Evolutionary conservation across 768 basidiomycete genomes (phyloP).

Genomic region (Russula vinacea): DNA sequence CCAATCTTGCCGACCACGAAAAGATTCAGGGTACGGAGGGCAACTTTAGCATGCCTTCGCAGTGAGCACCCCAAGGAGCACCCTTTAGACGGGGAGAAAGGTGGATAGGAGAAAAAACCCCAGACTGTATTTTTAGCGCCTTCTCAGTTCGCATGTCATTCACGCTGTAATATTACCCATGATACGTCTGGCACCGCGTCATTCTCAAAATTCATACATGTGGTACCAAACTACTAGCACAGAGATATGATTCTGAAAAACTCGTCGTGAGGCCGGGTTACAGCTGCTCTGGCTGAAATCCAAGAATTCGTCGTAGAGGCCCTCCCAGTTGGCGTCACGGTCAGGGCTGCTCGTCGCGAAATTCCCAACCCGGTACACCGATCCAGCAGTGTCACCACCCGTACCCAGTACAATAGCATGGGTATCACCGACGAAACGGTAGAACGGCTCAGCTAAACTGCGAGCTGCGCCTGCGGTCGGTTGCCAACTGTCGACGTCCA

Average conservation of each 20-base stretch:
- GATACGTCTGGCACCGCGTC: neutral
- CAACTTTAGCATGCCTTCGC: slow-evolving; percentile 48
- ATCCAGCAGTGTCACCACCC: neutral
- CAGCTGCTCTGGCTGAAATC: too few relatives aligned
- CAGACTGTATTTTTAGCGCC: slow-evolving; percentile 16
- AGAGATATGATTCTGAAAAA: neutral
- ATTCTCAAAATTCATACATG: neutral
- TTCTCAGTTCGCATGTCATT: neutral
- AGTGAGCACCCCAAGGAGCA: slow-evolving; percentile 31
- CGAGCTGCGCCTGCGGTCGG: too few relatives aligned
- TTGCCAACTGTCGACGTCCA: too few relatives aligned
- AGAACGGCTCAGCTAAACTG: too few relatives aligned
- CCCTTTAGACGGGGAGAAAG: too few relatives aligned
- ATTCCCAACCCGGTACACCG: neutral
- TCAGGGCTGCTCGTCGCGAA: neutral
- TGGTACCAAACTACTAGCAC: neutral
- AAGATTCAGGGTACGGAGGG: slow-evolving; percentile 81
- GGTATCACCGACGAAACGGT: neutral
- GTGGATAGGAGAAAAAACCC: neutral
- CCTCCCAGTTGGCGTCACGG: too few relatives aligned
- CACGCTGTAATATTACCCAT: neutral
- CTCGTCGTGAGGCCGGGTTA: neutral
- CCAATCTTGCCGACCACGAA: slow-evolving; percentile 83
- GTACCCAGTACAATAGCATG: neutral
- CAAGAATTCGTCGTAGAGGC: too few relatives aligned